These are phyloP conservation scores for Lignosus rhinocerotis DNA, from an alignment of 1,284 basidiomycete species.

Conservation along the genomic window DNA sequence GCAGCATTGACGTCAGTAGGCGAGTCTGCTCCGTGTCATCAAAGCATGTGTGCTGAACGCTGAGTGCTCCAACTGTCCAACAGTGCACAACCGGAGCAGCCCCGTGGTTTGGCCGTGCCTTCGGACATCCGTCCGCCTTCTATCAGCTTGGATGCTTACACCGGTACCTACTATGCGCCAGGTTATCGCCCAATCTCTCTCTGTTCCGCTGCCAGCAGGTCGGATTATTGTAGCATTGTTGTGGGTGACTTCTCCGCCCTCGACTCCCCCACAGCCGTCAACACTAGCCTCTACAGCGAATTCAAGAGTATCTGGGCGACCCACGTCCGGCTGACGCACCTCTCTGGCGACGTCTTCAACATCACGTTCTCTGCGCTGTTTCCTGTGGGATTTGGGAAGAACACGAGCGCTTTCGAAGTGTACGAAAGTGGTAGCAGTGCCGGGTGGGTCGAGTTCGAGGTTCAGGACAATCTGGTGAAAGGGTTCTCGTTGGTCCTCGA, in stretches of 20 bases:
- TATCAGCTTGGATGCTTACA: background rate
- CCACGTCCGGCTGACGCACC: constrained; percentile 26
- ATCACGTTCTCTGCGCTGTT: constrained; percentile 25
- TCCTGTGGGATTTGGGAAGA: constrained; percentile 28
- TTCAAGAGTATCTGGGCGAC: constrained; percentile 26
- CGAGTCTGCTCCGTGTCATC: background rate
- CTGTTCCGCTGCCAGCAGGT: background rate
- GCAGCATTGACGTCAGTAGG: background rate
- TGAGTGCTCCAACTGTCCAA: too few species aligned
- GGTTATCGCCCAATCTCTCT: background rate
- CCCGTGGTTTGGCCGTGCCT: too few species aligned
- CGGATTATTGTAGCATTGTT: background rate
- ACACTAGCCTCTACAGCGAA: constrained; percentile 18
- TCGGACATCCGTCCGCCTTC: background rate
- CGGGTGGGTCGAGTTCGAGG: constrained; percentile 23
- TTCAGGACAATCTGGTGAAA: constrained; percentile 14
- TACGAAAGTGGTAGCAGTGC: constrained; percentile 17
- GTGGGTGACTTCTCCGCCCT: background rate
- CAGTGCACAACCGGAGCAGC: too few species aligned
- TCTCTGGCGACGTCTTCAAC: constrained; percentile 21
- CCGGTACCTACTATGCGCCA: constrained; percentile 1
- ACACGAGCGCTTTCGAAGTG: constrained; percentile 29
- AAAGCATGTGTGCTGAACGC: too few species aligned
- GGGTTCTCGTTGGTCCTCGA: constrained; percentile 23
- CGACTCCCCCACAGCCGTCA: background rate